Base-by-base conservation (phyloP, 352 stramenopile species). In the Globisporangium orthogonon region DNA sequence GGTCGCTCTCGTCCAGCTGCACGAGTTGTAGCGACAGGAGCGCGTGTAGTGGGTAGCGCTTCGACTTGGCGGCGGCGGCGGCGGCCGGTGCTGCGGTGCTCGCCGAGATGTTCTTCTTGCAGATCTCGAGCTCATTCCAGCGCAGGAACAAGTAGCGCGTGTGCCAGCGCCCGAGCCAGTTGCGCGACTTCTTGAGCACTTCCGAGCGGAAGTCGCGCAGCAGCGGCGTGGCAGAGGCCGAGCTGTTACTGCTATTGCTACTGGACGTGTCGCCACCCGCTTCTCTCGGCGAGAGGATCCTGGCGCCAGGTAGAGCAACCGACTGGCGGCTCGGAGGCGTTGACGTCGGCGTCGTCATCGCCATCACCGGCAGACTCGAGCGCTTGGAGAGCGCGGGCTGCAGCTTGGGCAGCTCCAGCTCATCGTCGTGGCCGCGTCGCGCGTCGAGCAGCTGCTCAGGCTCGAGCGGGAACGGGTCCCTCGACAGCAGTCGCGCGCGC, bases 161-260 rank as follows among this genome's bases (percentile, higher is more conserved):
- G 18, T 76, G 71, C 77, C 80, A 86, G 3, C 79, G 67, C 23
- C 73, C 76, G 30, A 88, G 64, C 79, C 79, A 90, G 55, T 74
- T 81, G 23, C 82, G 72, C 37, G 71, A 85, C 35, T 87, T 88
- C 61, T 88, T 87, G 31, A 78, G 41, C 30, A 90, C 74, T 17
- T 90, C 71, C 0, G 63, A 52, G 13, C 70, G 60, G 47, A 83
- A 87, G 18, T 84, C 74, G 5, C 52, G 49, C 44, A 83, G 57
- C 29, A 86, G 48, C 0, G 68, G 58, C 1, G 64, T 58, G n/a
- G 23, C 18, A 9, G 31, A n/a, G 11, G 30, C 40, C 13, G n/a
- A 9, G 46, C 17, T 60, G 33, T 23, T 23, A 23, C 69, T 52
- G 35, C 45, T 55, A 7, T 15, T 54, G 44, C 47, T 65, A 17